Evolutionary conservation across 257 asterid genomes (phyloP).

Genomic region (Handroanthus guayacan): DNA sequence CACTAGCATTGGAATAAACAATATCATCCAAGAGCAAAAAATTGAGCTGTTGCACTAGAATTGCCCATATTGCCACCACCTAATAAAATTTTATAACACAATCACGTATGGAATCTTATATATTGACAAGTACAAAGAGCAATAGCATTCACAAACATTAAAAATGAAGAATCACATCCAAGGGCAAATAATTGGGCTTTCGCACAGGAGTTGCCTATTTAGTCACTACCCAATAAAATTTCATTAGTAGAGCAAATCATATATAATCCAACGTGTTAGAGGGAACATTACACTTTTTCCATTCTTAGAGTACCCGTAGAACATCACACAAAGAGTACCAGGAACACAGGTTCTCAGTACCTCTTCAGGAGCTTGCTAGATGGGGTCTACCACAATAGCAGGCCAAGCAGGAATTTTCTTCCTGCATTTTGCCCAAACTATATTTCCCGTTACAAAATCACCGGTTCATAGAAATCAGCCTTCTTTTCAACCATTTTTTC

Average conservation of each 20-base stretch:
- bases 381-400: conserved; percentile 83
- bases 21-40: no score
- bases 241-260: not conserved
- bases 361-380: conserved; percentile 74
- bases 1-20: no score
- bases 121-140: no score
- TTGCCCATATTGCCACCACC: no score
- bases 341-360: conserved; percentile 83
- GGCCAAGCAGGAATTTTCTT: conserved; percentile 96
- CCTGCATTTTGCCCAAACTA: conserved; percentile 97
- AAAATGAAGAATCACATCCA: no score
- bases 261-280: conserved; percentile 13
- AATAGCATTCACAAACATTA: no score
- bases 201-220: no score
- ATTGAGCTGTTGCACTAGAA: no score
- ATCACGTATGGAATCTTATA: no score
- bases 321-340: conserved; percentile 90
- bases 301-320: conserved; percentile 74
- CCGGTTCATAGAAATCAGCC: conserved; percentile 59
- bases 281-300: conserved; percentile 74
- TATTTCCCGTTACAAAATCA: conserved; percentile 72
- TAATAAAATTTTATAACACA: no score
- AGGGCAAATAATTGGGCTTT: no score
- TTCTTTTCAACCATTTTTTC: conserved; percentile 52
- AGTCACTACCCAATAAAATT: no score